Percentiles rank a stretch among this genome's conserved stretches.
Evolutionary conservation across 805 yeast genomes (phyloP).

Genomic region (Ogataea paradorogensis): DNA sequence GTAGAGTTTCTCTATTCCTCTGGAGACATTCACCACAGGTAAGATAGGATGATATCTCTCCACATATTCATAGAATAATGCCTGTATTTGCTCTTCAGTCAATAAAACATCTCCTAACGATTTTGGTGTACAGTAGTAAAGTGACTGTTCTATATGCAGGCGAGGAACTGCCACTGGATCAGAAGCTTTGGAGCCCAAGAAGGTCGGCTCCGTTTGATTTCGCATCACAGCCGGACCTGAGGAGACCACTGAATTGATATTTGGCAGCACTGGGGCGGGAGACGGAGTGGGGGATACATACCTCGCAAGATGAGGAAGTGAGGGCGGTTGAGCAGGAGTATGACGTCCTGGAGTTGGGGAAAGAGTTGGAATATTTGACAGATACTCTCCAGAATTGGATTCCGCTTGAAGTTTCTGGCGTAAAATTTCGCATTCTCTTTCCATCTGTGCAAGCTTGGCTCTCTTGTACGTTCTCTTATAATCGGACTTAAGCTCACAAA

Average conservation of each 20-base stretch:
- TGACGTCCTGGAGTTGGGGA: constrained; percentile 4
- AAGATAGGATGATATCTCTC: constrained; percentile 77
- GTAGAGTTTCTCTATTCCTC: constrained; percentile 81
- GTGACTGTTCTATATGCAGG: constrained; percentile 23
- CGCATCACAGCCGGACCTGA: constrained; percentile 24
- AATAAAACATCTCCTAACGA: constrained; percentile 66
- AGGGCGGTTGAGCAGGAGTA: constrained; percentile 3
- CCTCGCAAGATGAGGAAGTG: constrained; percentile 5
- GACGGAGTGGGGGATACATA: constrained; percentile 15
- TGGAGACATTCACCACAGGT: constrained; percentile 79
- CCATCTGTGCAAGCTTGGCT: constrained; percentile 78
- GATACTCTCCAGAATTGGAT: constrained; percentile 11
- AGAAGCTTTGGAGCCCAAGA: constrained; percentile 15
- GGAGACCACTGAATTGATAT: constrained; percentile 1
- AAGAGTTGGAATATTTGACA: constrained; percentile 16
- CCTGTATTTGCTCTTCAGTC: constrained; percentile 56
- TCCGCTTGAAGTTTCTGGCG: constrained; percentile 31
- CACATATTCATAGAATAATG: constrained; percentile 66
- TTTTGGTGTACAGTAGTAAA: constrained; percentile 60
- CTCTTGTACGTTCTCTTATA: constrained; percentile 89
- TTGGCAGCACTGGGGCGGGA: constrained; percentile 8
- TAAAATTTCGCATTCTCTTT: constrained; percentile 70
- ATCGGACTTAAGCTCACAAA: constrained; percentile 72
- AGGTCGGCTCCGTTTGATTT: constrained; percentile 13
- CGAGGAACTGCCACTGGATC: constrained; percentile 22